Evolutionary conservation across 2,329 filamentous ascomycete species (phyloP).

Genomic region (Metarhizium album): DNA sequence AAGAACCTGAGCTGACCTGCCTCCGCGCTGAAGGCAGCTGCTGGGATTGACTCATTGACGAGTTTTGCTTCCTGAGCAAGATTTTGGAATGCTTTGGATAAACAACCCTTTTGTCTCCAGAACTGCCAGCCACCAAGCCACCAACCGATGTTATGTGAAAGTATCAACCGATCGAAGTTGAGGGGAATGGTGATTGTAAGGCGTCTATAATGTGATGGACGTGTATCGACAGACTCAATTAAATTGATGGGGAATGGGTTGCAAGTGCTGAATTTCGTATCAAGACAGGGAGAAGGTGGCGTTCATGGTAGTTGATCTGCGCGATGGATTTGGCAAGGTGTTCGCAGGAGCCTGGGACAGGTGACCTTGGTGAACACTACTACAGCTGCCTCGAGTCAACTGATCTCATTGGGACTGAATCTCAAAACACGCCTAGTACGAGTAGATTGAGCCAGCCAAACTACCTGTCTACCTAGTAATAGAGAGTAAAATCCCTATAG

Average conservation of each 20-base stretch:
- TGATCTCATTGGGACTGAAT: neutral
- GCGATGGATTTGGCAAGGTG: neutral
- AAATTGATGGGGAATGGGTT: neutral
- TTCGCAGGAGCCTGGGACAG: neutral
- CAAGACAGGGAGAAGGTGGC: neutral
- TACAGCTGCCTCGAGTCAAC: neutral
- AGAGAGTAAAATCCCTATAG: too few relatives aligned
- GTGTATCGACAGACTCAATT: neutral
- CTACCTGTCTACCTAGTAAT: too few relatives aligned
- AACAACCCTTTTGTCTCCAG: neutral
- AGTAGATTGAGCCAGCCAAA: too few relatives aligned
- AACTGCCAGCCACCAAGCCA: neutral
- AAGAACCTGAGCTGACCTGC: constrained; percentile 12
- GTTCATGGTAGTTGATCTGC: neutral
- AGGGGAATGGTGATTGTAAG: neutral
- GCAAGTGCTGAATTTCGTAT: neutral
- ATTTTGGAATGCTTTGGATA: neutral
- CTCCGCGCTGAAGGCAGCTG: constrained; percentile 22
- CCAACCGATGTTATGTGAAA: too few relatives aligned
- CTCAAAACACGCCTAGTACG: too few relatives aligned
- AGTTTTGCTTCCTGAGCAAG: neutral
- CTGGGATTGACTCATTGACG: constrained; percentile 30
- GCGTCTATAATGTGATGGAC: neutral
- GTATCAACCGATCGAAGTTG: too few relatives aligned
- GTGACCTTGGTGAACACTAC: neutral